Conservation (phyloP, 768 basidiomycete species). For the Xerocomus brunneocitrinus region DNA sequence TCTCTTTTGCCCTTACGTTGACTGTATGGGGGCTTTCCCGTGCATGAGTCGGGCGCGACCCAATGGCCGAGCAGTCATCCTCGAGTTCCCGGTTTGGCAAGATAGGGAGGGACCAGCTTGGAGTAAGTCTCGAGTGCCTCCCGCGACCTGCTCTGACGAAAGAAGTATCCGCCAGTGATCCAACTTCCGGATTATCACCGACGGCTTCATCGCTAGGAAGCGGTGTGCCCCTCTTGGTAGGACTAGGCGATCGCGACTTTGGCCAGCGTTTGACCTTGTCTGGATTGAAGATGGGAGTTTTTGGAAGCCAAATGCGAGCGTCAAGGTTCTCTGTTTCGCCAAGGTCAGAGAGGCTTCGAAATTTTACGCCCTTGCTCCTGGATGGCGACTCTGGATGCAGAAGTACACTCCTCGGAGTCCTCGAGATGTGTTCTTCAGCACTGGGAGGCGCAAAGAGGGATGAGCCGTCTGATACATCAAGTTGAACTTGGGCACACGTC, state of each 20-base stretch:
- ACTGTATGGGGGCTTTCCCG: not conserved
- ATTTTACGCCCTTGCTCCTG: slow-evolving; percentile 17
- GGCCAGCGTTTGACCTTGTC: slow-evolving; percentile 24
- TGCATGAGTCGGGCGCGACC: not conserved
- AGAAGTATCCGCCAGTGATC: slow-evolving; percentile 1
- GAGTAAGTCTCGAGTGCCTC: slow-evolving; percentile 14
- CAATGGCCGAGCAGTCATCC: not conserved
- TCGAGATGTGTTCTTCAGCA: slow-evolving; percentile 11
- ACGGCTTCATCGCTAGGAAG: not conserved
- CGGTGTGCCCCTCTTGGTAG: slow-evolving; percentile 6
- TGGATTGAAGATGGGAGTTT: slow-evolving; percentile 23
- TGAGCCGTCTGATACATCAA: slow-evolving; percentile 8
- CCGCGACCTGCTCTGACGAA: slow-evolving; percentile 22
- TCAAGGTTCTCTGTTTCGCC: slow-evolving; percentile 12
- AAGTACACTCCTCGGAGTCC: slow-evolving; percentile 2
- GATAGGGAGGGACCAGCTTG: slow-evolving; percentile 18
- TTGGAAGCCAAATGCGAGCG: slow-evolving; percentile 27
- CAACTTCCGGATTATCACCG: not conserved
- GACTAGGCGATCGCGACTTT: slow-evolving; percentile 22
- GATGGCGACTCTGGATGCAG: slow-evolving; percentile 4
- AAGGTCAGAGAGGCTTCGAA: slow-evolving; percentile 18
- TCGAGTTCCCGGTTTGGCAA: slow-evolving; percentile 7
- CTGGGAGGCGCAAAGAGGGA: not conserved
- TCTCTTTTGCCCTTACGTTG: slow-evolving; percentile 4
- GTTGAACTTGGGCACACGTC: not conserved